Conservation (phyloP, 1,284 basidiomycete species). For the Tremellales sp. region DNA sequence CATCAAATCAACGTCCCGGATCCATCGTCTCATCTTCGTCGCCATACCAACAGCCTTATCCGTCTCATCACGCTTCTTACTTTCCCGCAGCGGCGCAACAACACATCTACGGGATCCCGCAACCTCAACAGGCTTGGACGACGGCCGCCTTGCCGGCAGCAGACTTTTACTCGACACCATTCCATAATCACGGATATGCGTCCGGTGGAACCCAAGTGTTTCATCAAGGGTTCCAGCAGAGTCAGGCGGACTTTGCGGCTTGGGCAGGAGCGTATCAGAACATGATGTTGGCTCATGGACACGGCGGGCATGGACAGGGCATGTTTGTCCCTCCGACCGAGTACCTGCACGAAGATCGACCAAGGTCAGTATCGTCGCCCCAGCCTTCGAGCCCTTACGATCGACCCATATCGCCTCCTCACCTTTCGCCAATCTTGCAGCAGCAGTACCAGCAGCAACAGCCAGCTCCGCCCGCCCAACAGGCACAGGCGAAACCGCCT, state of each 20-base stretch:
- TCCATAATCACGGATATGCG: conserved; percentile 10
- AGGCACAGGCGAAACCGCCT: no score
- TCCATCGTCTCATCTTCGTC: conserved; percentile 9
- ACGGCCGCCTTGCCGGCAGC: conserved; percentile 25
- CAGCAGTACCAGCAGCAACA: no score
- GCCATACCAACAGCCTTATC: conserved; percentile 11
- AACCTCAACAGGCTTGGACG: conserved; percentile 20
- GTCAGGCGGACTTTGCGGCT: conserved; percentile 38
- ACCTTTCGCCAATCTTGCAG: background rate
- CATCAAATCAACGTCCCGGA: conserved; percentile 1
- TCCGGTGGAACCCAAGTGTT: conserved; percentile 10
- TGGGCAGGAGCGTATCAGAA: conserved; percentile 47
- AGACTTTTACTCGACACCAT: conserved; percentile 34
- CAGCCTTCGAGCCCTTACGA: conserved; percentile 1
- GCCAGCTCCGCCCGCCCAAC: no score
- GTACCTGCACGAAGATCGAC: conserved; percentile 18
- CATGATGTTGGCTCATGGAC: conserved; percentile 36
- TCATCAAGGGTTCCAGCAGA: conserved; percentile 33
- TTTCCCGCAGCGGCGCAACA: conserved; percentile 3
- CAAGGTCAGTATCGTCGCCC: conserved; percentile 23
- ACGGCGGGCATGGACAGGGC: no score
- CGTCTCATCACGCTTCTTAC: background rate
- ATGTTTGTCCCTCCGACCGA: conserved; percentile 10
- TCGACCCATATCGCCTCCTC: background rate
- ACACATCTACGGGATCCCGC: conserved; percentile 15